Evolutionary conservation across 202 grass and related monocot species (phyloP).

Genomic region (Eragrostis tef): DNA sequence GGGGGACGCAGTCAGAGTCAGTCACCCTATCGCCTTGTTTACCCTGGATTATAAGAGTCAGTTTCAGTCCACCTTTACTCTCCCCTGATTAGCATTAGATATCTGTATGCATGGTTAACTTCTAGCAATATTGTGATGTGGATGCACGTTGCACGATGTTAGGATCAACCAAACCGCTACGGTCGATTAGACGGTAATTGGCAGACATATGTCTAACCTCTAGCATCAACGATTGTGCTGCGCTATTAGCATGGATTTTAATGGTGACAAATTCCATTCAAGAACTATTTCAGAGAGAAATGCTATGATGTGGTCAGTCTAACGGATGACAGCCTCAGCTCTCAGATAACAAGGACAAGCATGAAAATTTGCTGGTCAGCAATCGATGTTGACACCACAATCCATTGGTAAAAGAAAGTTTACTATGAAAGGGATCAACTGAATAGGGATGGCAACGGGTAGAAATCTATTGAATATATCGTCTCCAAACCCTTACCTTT

Average conservation of each 20-base stretch:
- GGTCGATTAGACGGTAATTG: not conserved
- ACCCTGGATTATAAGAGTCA: constrained; percentile 54
- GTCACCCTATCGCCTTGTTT: constrained; percentile 41
- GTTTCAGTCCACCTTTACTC: constrained; percentile 41
- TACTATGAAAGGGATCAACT: constrained; percentile 27
- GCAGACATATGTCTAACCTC: not conserved
- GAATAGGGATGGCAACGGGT: too few relatives aligned
- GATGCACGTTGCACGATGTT: not conserved
- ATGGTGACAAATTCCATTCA: constrained; percentile 19
- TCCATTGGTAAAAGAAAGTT: not conserved
- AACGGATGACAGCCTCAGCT: not conserved
- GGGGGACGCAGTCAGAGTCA: constrained; percentile 35
- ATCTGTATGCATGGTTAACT: constrained; percentile 20
- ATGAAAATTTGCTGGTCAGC: not conserved
- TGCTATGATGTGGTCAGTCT: too few relatives aligned
- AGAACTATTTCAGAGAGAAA: constrained; percentile 11
- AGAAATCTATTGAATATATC: too few relatives aligned
- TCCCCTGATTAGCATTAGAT: constrained; percentile 26
- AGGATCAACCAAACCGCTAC: constrained; percentile 13
- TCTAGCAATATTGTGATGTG: constrained; percentile 11
- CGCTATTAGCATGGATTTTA: constrained; percentile 1
- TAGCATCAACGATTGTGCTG: not conserved
- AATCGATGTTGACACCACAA: constrained; percentile 30
- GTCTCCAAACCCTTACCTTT: too few relatives aligned
- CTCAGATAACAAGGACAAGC: constrained; percentile 8